These are phyloP conservation scores for Blepharisma undulans DNA, from an alignment of 169 alveolate species.

Conservation along the genomic window DNA sequence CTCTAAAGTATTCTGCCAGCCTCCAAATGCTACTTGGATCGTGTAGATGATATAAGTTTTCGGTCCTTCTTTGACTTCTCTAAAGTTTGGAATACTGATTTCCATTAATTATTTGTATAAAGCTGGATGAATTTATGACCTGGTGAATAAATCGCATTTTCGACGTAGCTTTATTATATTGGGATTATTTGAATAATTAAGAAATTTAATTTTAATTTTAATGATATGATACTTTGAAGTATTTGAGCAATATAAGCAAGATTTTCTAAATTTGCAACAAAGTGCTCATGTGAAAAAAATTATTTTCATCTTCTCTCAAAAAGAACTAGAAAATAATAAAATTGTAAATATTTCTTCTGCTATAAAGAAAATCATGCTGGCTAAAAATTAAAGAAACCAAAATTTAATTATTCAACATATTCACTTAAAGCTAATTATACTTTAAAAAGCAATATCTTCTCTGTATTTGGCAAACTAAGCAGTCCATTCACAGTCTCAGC, in stretches of 20 bases:
- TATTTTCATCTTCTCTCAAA: too few species aligned
- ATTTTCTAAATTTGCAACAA: too few species aligned
- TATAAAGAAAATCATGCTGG: too few species aligned
- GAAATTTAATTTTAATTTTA: too few species aligned
- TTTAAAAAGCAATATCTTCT: not conserved
- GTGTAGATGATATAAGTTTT: not conserved
- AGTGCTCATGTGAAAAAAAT: too few species aligned
- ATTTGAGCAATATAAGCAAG: not conserved
- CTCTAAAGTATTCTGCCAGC: constrained; percentile 26
- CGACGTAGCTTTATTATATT: not conserved
- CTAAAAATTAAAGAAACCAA: not conserved
- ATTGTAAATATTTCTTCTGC: too few species aligned
- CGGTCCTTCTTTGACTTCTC: constrained; percentile 5
- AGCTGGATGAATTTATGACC: not conserved
- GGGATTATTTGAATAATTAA: not conserved
- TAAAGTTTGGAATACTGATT: not conserved
- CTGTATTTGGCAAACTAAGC: not conserved
- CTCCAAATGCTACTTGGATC: constrained; percentile 18
- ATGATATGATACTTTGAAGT: not conserved
- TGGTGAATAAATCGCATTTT: not conserved
- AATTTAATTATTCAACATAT: too few species aligned
- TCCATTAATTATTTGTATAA: constrained; percentile 19
- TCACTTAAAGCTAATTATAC: not conserved
- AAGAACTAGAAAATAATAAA: too few species aligned
- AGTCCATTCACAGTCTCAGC: not conserved